Conservation (phyloP, 2,329 filamentous ascomycete species). For the Waltergamsia citrina region DNA sequence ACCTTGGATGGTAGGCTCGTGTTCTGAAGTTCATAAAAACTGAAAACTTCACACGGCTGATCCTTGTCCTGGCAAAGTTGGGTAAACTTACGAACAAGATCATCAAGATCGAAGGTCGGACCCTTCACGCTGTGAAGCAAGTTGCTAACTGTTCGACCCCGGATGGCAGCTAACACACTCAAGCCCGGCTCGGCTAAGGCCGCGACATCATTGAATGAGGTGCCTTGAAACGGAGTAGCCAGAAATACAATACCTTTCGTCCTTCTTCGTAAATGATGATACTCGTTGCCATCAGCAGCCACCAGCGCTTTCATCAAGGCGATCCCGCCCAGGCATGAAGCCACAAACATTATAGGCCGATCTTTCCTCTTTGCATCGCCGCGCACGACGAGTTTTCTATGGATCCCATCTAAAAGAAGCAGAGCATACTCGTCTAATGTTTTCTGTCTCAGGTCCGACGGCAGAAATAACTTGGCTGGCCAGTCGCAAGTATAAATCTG, state of each 20-base stretch:
- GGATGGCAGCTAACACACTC: constrained; percentile 6
- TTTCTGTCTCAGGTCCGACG: constrained; percentile 8
- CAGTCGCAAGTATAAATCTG: constrained; percentile 19
- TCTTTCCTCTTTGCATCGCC: not conserved
- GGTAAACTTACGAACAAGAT: constrained; percentile 12
- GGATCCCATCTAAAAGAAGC: constrained; percentile 13
- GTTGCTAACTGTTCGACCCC: constrained; percentile 5
- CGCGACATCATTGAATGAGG: constrained; percentile 14
- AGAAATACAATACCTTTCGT: constrained; percentile 16
- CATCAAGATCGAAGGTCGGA: constrained; percentile 9
- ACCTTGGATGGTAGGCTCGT: constrained; percentile 11
- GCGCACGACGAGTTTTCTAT: constrained; percentile 5
- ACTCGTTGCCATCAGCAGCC: constrained; percentile 7
- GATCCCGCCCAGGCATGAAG: constrained; percentile 22
- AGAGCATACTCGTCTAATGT: constrained; percentile 11
- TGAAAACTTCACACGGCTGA: constrained; percentile 7
- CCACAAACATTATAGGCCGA: constrained; percentile 19
- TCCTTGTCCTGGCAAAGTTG: constrained; percentile 6
- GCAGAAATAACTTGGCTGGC: constrained; percentile 13
- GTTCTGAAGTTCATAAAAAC: constrained; percentile 12
- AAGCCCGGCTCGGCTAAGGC: constrained; percentile 10
- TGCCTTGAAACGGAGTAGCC: constrained; percentile 17
- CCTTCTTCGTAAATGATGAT: constrained; percentile 8
- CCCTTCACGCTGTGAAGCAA: constrained; percentile 9
- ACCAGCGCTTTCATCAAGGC: constrained; percentile 17